A percentile compares a stretch with the other conserved stretches of the same genome.
These are phyloP conservation scores for Avena sativa DNA, from an alignment of 176 grass and related monocot species.

Conservation along the genomic window DNA sequence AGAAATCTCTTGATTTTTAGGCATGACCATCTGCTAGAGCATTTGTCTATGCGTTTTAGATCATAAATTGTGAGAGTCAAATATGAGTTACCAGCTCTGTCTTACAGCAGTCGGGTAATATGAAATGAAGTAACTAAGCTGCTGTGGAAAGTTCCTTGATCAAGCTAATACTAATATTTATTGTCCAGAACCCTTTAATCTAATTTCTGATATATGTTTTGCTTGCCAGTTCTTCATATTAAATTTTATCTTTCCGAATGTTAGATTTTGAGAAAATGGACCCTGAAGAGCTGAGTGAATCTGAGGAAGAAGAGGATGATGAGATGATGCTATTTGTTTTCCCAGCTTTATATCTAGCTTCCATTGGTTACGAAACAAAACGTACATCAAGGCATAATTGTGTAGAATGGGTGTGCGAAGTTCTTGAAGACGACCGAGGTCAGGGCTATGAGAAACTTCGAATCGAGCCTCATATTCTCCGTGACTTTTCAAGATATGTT, in stretches of 20 bases:
- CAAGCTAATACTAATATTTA: not conserved
- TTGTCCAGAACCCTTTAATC: not conserved
- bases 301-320: constrained; percentile 44
- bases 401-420: constrained; percentile 43
- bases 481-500: constrained; percentile 35
- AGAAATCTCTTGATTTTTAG: not conserved
- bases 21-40: not conserved
- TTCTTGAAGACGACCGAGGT: constrained; percentile 55
- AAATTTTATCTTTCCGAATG: constrained; percentile 4
- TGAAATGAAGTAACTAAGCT: not conserved
- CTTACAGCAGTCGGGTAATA: not conserved
- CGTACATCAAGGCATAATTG: not conserved
- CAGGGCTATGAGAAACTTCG: constrained; percentile 51
- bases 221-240: not conserved
- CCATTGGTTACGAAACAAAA: not conserved
- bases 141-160: not conserved
- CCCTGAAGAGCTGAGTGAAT: constrained; percentile 36
- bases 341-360: constrained; percentile 45
- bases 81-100: not conserved
- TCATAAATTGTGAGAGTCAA: not conserved
- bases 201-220: constrained; percentile 15
- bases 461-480: constrained; percentile 48
- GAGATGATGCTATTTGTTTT: constrained; percentile 56
- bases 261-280: constrained; percentile 39
- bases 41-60: not conserved